These are phyloP conservation scores for Xylariaceae sp. DNA, from an alignment of 2,329 filamentous ascomycete species.

Conservation along the genomic window DNA sequence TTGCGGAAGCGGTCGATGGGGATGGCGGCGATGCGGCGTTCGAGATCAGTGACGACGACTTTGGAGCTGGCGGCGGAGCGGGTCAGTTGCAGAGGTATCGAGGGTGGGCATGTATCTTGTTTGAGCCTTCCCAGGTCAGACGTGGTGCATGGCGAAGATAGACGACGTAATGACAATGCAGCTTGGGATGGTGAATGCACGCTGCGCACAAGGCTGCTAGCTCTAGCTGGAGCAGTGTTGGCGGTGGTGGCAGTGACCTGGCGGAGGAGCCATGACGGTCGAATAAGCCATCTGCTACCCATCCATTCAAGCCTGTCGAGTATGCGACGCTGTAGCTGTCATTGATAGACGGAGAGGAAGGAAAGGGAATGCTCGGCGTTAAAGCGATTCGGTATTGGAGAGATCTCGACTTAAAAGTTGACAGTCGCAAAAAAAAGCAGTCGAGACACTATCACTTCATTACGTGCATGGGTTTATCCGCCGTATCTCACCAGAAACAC, in stretches of 20 bases:
- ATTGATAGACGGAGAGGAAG: constrained; percentile 7
- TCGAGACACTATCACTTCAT: too few relatives aligned
- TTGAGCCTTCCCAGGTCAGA: too few relatives aligned
- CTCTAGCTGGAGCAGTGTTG: neutral
- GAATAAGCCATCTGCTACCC: constrained; percentile 30
- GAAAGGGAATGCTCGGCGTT: too few relatives aligned
- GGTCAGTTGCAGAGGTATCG: neutral
- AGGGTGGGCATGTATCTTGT: neutral
- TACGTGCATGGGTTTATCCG: too few relatives aligned
- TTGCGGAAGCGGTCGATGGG: constrained; percentile 82
- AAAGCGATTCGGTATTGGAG: too few relatives aligned
- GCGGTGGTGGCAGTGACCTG: neutral
- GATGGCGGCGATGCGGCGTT: constrained; percentile 66
- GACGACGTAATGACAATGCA: neutral
- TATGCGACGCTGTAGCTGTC: constrained; percentile 5
- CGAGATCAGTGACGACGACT: constrained; percentile 40
- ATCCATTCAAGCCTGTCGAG: constrained; percentile 30
- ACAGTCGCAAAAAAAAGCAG: too few relatives aligned
- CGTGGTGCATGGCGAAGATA: too few relatives aligned
- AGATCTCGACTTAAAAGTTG: too few relatives aligned
- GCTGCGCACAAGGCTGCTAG: neutral
- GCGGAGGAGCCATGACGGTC: constrained; percentile 20
- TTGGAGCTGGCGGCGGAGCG: constrained; percentile 28
- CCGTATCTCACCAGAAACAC: too few relatives aligned
- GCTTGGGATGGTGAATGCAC: neutral